phyloP scores from a whole-genome alignment of 257 asterid genomes.

The Plantago ovata region DNA sequence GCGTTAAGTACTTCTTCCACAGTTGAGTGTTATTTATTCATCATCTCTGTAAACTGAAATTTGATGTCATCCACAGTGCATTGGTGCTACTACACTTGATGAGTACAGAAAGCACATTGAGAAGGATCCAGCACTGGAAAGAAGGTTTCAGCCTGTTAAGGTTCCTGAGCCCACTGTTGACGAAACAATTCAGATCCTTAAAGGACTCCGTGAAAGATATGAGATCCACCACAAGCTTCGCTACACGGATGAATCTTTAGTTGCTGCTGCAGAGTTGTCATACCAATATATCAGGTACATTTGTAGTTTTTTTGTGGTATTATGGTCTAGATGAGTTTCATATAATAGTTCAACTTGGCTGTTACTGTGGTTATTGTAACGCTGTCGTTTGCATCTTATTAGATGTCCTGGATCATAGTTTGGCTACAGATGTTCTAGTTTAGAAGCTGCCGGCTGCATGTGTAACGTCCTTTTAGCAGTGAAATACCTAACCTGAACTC shows the following conservation, averaged over 20 bases:
- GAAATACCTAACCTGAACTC: slow-evolving; percentile 14
- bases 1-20: too few species aligned
- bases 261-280: slow-evolving; percentile 88
- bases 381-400: neutral
- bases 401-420: neutral
- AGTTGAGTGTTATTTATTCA: neutral
- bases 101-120: slow-evolving; percentile 92
- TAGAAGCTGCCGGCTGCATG: neutral
- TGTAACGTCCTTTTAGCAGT: neutral
- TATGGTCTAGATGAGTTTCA: neutral
- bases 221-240: slow-evolving; percentile 99
- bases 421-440: neutral
- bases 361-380: neutral
- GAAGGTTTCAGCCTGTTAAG: slow-evolving; percentile 96
- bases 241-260: slow-evolving; percentile 91
- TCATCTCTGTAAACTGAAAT: neutral
- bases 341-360: neutral
- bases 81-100: slow-evolving; percentile 96
- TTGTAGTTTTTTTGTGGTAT: neutral
- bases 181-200: slow-evolving; percentile 85
- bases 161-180: slow-evolving; percentile 98
- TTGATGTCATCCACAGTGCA: slow-evolving; percentile 54
- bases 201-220: slow-evolving; percentile 91
- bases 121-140: slow-evolving; percentile 97
- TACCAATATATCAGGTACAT: slow-evolving; percentile 89